Percentiles rank a stretch among this genome's conserved stretches.
phyloP scores from a whole-genome alignment of 169 alveolate species.

The Plasmodium sp. region DNA sequence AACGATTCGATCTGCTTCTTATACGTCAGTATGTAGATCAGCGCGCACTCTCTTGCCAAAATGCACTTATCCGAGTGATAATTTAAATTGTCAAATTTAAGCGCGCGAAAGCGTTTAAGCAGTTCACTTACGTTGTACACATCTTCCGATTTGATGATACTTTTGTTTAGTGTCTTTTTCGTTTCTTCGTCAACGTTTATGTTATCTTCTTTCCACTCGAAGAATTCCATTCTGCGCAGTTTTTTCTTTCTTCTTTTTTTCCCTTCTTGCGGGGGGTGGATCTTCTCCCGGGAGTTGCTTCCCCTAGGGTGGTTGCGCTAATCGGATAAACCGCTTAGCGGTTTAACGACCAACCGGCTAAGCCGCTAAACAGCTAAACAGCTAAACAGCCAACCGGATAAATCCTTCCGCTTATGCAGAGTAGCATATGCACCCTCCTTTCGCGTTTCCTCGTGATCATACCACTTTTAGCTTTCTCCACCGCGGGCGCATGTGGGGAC shows the following conservation, averaged over 20 bases:
- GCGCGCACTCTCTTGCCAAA: conserved; percentile 42
- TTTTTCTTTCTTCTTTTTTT: not conserved
- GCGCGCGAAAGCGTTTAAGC: conserved; percentile 16
- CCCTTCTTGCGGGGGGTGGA: not conserved
- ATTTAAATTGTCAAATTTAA: conserved; percentile 58
- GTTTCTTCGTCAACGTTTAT: conserved; percentile 3
- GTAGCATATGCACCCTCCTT: not conserved
- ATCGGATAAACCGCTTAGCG: not conserved
- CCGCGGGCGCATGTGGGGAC: not conserved
- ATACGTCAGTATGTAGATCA: conserved; percentile 31
- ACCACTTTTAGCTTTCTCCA: not conserved
- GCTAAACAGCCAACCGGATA: not conserved
- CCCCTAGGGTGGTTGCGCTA: not conserved
- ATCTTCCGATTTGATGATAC: conserved; percentile 21
- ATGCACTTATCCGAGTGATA: conserved; percentile 51
- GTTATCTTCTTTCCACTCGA: conserved; percentile 42
- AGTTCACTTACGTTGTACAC: not conserved
- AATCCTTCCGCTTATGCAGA: not conserved
- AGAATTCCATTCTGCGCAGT: conserved; percentile 13
- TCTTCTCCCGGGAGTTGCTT: not conserved
- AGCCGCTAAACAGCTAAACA: no score
- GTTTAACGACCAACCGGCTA: not conserved
- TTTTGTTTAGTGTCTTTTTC: conserved; percentile 8
- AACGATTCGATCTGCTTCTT: conserved; percentile 32
- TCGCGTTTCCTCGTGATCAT: not conserved